Evolutionary conservation across 2,329 filamentous ascomycete genomes (phyloP).

Genomic region (Alternaria tenuissima): DNA sequence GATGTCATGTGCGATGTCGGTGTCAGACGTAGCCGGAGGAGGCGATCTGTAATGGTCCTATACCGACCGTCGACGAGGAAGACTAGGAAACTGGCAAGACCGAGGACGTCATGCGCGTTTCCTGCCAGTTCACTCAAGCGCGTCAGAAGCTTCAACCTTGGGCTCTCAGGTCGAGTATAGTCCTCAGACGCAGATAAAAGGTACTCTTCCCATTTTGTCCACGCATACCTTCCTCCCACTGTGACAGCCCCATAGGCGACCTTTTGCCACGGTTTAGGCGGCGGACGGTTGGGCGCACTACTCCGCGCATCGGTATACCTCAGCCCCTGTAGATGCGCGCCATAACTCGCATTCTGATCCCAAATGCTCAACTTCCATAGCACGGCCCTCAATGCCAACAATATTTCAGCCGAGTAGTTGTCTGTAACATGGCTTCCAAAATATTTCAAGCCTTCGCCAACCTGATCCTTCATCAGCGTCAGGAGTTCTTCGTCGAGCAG

Average conservation of each 20-base stretch:
- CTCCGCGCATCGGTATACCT: slow-evolving; percentile 85
- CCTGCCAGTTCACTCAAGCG: slow-evolving; percentile 73
- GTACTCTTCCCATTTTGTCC: slow-evolving; percentile 92
- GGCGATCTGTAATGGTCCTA: slow-evolving; percentile 85
- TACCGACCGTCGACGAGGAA: slow-evolving; percentile 93
- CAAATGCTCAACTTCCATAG: slow-evolving; percentile 96
- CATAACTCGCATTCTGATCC: slow-evolving; percentile 96
- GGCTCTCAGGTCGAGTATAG: slow-evolving; percentile 65
- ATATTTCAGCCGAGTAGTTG: slow-evolving; percentile 87
- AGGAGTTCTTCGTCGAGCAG: slow-evolving; percentile 92
- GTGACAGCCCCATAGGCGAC: slow-evolving; percentile 82
- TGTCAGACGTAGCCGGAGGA: slow-evolving; percentile 83
- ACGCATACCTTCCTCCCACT: slow-evolving; percentile 86
- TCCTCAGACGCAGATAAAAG: slow-evolving; percentile 79
- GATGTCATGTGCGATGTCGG: slow-evolving; percentile 84
- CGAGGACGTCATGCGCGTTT: slow-evolving; percentile 80
- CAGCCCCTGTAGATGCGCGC: slow-evolving; percentile 89
- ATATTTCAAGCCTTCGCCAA: slow-evolving; percentile 87
- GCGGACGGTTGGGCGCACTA: slow-evolving; percentile 59
- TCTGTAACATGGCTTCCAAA: slow-evolving; percentile 79
- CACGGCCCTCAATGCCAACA: slow-evolving; percentile 75
- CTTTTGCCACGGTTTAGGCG: slow-evolving; percentile 86
- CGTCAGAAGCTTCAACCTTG: slow-evolving; percentile 66
- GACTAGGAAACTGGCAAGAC: slow-evolving; percentile 84
- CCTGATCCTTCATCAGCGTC: slow-evolving; percentile 83